Evolutionary conservation across 768 basidiomycete species (phyloP), one percentile per base, ranked within the genome.

Genomic region (Russula sp.): DNA sequence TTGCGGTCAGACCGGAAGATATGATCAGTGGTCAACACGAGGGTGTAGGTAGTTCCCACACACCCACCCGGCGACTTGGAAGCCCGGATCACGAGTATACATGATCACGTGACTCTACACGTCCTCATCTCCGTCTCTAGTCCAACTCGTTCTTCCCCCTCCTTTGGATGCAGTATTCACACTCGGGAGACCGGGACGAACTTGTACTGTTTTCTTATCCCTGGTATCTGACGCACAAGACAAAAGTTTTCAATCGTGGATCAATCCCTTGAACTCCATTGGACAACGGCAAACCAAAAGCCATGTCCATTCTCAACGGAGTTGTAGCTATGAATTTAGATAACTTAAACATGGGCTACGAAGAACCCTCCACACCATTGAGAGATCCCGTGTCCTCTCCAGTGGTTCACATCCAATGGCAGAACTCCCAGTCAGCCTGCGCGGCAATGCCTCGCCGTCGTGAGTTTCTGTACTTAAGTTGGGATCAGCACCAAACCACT

Each of bases 391-490:
- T 38, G 0, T 58, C 57, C 6, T 63, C 61, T 20, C 57, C 61
- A 8, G 50, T 18, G 2, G 56, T 43, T 29, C 57, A 63, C 51
- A 63, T 63, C 25, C 57, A 58, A 25, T 63, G 61, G 61, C 61
- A 63, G 57, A 63, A 63, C 14, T 63, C 61, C 6, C 61, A 63
- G 35, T 63, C 61, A 35, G 61, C 61, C 38, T 61, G 61, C 32
- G 61, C 61, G 32, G 57, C 61, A 7, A 48, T 63, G 18, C 56
- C 57, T 54, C 57, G 36, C 20, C 61, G 16, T 53, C 51, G 61
- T 63, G 22, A 53, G 61, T 58, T 14, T 18, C 29, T 35, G 18
- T 46, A 9, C 22, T 9, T 7, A n/a, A 11, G 6, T 4, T n/a
- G n/a, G n/a, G n/a, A n/a, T 38, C 38, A 62, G 61, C 51, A 5